Conservation (phyloP, 768 basidiomycete genomes). For the Boletus edulis region DNA sequence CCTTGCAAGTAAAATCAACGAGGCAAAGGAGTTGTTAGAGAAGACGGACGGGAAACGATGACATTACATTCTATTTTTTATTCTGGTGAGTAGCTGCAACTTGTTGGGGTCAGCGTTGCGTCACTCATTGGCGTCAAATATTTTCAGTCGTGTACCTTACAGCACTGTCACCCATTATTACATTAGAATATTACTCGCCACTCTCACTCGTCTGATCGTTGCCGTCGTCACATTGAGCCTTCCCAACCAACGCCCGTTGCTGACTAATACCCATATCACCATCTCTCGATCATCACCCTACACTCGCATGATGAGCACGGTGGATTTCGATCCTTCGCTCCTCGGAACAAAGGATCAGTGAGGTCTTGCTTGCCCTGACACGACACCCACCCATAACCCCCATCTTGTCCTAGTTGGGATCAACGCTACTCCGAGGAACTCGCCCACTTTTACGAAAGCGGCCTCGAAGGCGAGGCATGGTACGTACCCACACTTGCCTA, state of each 20-base stretch:
- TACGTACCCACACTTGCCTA: constrained; percentile 28
- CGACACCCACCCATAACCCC: background rate
- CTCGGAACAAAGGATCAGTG: constrained; percentile 82
- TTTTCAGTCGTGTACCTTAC: constrained; percentile 21
- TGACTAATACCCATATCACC: constrained; percentile 15
- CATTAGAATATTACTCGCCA: constrained; percentile 19
- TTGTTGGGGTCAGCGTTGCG: background rate
- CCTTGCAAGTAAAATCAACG: constrained; percentile 97
- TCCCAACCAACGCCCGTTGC: background rate
- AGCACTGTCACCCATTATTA: constrained; percentile 9
- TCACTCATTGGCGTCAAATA: constrained; percentile 1
- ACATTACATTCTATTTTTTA: constrained; percentile 2
- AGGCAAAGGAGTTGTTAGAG: constrained; percentile 91
- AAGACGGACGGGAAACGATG: constrained; percentile 60
- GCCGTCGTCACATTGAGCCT: no score
- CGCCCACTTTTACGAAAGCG: constrained; percentile 68
- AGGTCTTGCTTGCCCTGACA: constrained; percentile 22
- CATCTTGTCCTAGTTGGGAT: constrained; percentile 60
- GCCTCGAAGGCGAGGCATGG: constrained; percentile 88
- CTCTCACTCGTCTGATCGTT: constrained; percentile 7
- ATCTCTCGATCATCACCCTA: background rate
- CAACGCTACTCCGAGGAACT: constrained; percentile 70
- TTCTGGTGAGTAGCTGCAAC: constrained; percentile 5
- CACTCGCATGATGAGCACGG: constrained; percentile 28
- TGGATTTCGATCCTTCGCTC: constrained; percentile 63